phyloP scores from a whole-genome alignment of 495 filamentous ascomycete species.

The Trichoderma reesei region DNA sequence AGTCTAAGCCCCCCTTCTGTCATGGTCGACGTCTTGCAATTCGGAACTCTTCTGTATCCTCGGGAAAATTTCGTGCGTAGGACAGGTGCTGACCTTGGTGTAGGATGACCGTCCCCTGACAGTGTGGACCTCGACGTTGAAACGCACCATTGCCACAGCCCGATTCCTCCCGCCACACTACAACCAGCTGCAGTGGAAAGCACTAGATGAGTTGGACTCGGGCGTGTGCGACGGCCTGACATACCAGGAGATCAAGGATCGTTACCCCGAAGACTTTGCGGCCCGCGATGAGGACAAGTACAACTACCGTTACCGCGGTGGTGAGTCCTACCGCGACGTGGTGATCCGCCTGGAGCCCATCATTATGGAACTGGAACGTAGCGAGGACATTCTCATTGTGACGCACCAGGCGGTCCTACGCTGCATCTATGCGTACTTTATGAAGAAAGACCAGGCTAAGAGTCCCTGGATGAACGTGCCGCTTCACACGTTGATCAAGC shows the following conservation, averaged over 20 bases:
- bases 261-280: slow-evolving; percentile 87
- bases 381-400: slow-evolving; percentile 94
- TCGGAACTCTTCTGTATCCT: neutral
- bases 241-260: slow-evolving; percentile 78
- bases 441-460: slow-evolving; percentile 85
- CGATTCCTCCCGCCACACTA: slow-evolving; percentile 65
- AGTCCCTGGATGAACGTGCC: slow-evolving; percentile 93
- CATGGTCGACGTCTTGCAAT: neutral
- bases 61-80: too few relatives aligned
- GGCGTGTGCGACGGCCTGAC: slow-evolving; percentile 95
- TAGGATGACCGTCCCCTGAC: slow-evolving; percentile 66
- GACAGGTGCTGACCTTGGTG: neutral
- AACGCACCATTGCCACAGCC: slow-evolving; percentile 85
- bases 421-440: slow-evolving; percentile 98
- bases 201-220: slow-evolving; percentile 91
- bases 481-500: slow-evolving; percentile 88
- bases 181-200: slow-evolving; percentile 96
- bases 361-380: slow-evolving; percentile 96
- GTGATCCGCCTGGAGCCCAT: slow-evolving; percentile 97
- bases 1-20: slow-evolving; percentile 17
- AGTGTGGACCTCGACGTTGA: slow-evolving; percentile 93
- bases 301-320: slow-evolving; percentile 96
- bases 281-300: slow-evolving; percentile 95
- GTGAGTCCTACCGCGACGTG: slow-evolving; percentile 94
- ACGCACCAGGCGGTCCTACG: slow-evolving; percentile 94